These are phyloP conservation scores for Prinsepia uniflora DNA, from an alignment of 306 rosid species.

Conservation along the genomic window DNA sequence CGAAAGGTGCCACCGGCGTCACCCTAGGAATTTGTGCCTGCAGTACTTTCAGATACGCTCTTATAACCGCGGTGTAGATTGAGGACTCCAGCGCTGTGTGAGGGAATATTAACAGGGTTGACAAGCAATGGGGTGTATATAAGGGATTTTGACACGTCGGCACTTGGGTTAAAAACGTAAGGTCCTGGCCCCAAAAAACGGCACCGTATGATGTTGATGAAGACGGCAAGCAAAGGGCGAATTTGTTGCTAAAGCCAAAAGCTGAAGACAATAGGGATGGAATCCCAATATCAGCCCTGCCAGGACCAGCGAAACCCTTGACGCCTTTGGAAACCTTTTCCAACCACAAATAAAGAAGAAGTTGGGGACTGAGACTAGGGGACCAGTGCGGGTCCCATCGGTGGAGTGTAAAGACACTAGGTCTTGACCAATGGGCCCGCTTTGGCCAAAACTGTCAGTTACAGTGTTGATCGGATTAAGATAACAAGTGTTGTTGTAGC, in stretches of 20 bases:
- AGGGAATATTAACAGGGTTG: slow-evolving; percentile 41
- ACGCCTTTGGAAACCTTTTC: not conserved
- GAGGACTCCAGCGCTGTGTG: slow-evolving; percentile 48
- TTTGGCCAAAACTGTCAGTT: slow-evolving; percentile 16
- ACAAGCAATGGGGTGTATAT: slow-evolving; percentile 45
- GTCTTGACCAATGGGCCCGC: slow-evolving; percentile 42
- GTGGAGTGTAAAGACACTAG: slow-evolving; percentile 48
- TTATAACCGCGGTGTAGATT: slow-evolving; percentile 39
- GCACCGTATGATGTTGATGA: slow-evolving; percentile 15
- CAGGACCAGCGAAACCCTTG: not conserved
- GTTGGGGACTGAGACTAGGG: slow-evolving; percentile 31
- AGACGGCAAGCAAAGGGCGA: slow-evolving; percentile 9
- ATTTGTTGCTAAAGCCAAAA: not conserved
- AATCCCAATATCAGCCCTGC: not conserved
- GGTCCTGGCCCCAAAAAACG: slow-evolving; percentile 26
- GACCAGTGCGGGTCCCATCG: slow-evolving; percentile 32
- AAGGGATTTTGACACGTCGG: slow-evolving; percentile 24
- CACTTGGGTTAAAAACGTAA: slow-evolving; percentile 7
- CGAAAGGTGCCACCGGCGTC: slow-evolving; percentile 46
- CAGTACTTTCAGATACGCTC: slow-evolving; percentile 31
- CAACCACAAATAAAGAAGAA: slow-evolving; percentile 53
- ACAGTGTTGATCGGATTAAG: slow-evolving; percentile 35
- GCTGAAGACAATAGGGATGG: not conserved
- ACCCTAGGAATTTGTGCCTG: slow-evolving; percentile 19
- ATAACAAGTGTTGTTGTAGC: slow-evolving; percentile 27